Evolutionary conservation across 2,329 filamentous ascomycete species (phyloP).

Genomic region (Fusarium secorum): DNA sequence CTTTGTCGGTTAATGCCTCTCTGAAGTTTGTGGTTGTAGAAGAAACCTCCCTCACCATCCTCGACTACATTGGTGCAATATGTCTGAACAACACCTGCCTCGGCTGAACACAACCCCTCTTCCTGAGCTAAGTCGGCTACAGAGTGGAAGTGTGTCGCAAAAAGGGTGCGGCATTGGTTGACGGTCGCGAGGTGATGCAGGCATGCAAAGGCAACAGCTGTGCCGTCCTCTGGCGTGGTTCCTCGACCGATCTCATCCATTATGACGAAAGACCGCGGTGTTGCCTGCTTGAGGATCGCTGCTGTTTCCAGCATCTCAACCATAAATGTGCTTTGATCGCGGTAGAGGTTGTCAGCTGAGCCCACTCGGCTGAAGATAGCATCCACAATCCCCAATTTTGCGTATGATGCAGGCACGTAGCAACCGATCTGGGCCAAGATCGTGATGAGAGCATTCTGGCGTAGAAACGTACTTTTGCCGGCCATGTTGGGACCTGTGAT

Average conservation of each 20-base stretch:
- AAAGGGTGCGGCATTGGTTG: constrained; percentile 82
- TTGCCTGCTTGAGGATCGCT: constrained; percentile 85
- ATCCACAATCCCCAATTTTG: constrained; percentile 90
- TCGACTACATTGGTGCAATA: constrained; percentile 94
- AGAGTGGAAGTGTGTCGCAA: constrained; percentile 93
- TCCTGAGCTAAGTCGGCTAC: constrained; percentile 78
- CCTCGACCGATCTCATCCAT: constrained; percentile 98
- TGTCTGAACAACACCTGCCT: constrained; percentile 63
- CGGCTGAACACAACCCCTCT: constrained; percentile 52
- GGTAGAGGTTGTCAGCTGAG: constrained; percentile 93
- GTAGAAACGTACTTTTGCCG: constrained; percentile 93
- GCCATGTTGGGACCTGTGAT: constrained; percentile 96
- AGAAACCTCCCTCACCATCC: constrained; percentile 73
- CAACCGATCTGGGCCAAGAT: constrained; percentile 92
- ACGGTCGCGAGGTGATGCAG: constrained; percentile 82
- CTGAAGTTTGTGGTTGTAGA: constrained; percentile 84
- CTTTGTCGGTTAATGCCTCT: constrained; percentile 85
- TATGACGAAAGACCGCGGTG: constrained; percentile 85
- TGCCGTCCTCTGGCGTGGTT: constrained; percentile 91
- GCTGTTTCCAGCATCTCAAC: constrained; percentile 99
- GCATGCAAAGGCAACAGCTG: constrained; percentile 88
- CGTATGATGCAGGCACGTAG: constrained; percentile 89
- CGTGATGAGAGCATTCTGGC: constrained; percentile 93
- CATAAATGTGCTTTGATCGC: constrained; percentile 98
- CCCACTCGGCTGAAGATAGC: constrained; percentile 94